phyloP scores from a whole-genome alignment of 1,284 basidiomycete species.

The Ustilago trichophora region DNA sequence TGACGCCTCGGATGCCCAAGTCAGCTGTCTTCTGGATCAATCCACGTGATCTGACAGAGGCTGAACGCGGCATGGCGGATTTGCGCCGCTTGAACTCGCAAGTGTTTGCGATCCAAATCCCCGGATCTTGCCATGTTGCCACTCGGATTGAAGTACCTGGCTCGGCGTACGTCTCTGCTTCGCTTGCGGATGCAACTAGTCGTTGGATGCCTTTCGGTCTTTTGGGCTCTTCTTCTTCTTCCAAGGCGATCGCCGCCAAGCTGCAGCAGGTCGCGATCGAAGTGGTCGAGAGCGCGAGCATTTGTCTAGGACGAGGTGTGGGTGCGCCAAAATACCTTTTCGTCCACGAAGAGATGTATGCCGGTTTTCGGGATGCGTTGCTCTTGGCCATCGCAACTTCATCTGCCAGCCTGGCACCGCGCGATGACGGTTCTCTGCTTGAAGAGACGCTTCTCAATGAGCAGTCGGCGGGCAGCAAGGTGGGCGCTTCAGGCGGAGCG shows the following conservation, averaged over 20 bases:
- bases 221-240: neutral
- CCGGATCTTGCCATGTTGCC: conserved; percentile 8
- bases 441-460: conserved; percentile 3
- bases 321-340: conserved; percentile 19
- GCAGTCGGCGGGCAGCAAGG: conserved; percentile 2
- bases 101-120: conserved; percentile 2
- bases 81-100: neutral
- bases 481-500: neutral
- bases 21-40: conserved; percentile 9
- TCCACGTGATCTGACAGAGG: neutral
- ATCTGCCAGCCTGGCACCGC: conserved; percentile 7
- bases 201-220: no score
- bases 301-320: conserved; percentile 7
- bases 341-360: conserved; percentile 13
- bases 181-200: neutral
- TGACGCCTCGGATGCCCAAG: conserved; percentile 6
- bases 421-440: conserved; percentile 9
- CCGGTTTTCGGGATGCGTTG: conserved; percentile 5
- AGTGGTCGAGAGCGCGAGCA: conserved; percentile 5
- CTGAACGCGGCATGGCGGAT: neutral
- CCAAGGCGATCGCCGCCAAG: conserved; percentile 1
- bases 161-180: conserved; percentile 9
- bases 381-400: conserved; percentile 9
- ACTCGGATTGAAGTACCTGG: conserved; percentile 1
- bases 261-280: conserved; percentile 5